Conservation (phyloP, 345 rosid species). For the Gossypium sturtianum region DNA sequence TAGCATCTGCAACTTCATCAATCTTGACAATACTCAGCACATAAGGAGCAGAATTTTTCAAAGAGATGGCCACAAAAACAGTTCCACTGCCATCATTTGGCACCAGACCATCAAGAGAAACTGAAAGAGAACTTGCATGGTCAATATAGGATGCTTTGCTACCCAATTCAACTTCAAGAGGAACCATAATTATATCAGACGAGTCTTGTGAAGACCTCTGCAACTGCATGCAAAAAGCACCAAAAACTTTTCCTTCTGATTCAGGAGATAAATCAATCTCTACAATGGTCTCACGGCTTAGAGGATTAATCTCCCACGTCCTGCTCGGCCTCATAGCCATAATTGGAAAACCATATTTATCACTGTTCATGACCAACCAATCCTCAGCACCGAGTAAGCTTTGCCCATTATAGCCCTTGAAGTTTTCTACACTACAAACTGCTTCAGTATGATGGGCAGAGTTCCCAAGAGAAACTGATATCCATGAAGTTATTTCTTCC, state of each 20-base stretch:
- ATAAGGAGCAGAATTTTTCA: constrained; percentile 40
- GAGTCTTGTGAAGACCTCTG: constrained; percentile 38
- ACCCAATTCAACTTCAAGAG: constrained; percentile 46
- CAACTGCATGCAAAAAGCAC: constrained; percentile 50
- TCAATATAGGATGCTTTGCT: constrained; percentile 23
- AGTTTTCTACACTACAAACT: constrained; percentile 31
- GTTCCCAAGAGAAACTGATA: constrained; percentile 48
- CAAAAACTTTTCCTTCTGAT: constrained; percentile 39
- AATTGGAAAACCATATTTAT: constrained; percentile 31
- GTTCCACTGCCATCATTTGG: constrained; percentile 28
- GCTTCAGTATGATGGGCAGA: constrained; percentile 43
- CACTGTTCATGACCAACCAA: constrained; percentile 47
- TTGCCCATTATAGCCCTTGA: constrained; percentile 19
- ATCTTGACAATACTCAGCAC: constrained; percentile 36
- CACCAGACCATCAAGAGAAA: constrained; percentile 38
- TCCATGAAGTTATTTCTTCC: constrained; percentile 49
- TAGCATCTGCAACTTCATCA: constrained; percentile 32
- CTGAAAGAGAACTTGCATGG: constrained; percentile 23
- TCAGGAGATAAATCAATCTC: constrained; percentile 51
- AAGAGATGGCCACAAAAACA: constrained; percentile 36
- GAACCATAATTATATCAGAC: constrained; percentile 44
- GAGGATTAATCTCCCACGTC: constrained; percentile 53
- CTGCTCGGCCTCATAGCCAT: constrained; percentile 43
- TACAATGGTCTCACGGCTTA: constrained; percentile 28
- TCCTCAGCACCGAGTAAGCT: constrained; percentile 30